Evolutionary conservation across 2,329 filamentous ascomycete species (phyloP).

Genomic region (Fusarium ambrosium): DNA sequence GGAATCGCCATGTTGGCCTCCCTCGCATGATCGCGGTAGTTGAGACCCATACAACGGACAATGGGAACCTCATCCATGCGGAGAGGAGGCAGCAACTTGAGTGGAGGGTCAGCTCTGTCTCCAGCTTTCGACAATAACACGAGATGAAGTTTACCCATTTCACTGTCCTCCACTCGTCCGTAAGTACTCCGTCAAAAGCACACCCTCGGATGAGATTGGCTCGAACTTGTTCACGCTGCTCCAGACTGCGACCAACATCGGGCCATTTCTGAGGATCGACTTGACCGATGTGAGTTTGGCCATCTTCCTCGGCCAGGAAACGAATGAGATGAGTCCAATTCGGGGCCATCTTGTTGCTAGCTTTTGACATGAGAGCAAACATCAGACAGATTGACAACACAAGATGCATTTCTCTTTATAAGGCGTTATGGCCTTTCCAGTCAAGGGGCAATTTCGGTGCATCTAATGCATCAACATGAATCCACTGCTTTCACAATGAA

Average conservation of each 20-base stretch:
- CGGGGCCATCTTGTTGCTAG: slow-evolving; percentile 24
- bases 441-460: too few species aligned
- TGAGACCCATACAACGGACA: slow-evolving; percentile 61
- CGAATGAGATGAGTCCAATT: slow-evolving; percentile 57
- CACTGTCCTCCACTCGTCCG: neutral
- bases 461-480: too few species aligned
- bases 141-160: neutral
- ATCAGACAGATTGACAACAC: too few species aligned
- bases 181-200: neutral
- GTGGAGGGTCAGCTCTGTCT: too few species aligned
- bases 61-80: slow-evolving; percentile 53
- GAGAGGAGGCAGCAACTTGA: neutral
- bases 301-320: slow-evolving; percentile 57
- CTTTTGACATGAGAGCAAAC: too few species aligned
- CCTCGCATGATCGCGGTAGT: slow-evolving; percentile 57
- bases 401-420: too few species aligned
- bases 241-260: slow-evolving; percentile 35
- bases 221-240: neutral
- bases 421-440: too few species aligned
- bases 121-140: too few species aligned
- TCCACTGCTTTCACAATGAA: too few species aligned
- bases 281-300: slow-evolving; percentile 56
- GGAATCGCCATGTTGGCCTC: slow-evolving; percentile 56
- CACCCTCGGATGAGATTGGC: neutral
- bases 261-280: slow-evolving; percentile 51